These are phyloP conservation scores for Porpolomopsis calyptriformis DNA, from an alignment of 768 basidiomycete species.

Conservation along the genomic window DNA sequence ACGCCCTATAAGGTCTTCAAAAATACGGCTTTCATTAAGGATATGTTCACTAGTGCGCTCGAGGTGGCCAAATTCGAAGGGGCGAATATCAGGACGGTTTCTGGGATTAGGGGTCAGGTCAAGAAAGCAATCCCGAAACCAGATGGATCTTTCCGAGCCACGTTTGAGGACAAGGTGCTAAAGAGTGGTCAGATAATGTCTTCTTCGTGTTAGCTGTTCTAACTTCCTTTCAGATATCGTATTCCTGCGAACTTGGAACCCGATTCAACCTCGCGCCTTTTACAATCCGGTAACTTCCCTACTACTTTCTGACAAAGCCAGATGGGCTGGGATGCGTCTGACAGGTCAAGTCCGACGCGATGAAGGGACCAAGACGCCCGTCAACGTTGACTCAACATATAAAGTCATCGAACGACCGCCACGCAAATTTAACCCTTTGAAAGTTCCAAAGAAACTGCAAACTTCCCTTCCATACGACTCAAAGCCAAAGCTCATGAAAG, in stretches of 20 bases:
- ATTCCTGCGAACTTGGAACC: conserved; percentile 95
- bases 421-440: conserved; percentile 84
- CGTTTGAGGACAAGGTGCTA: conserved; percentile 95
- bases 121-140: conserved; percentile 95
- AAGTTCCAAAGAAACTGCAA: conserved; percentile 84
- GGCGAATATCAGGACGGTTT: conserved; percentile 91
- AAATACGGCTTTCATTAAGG: conserved; percentile 95
- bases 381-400: conserved; percentile 79
- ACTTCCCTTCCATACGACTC: conserved; percentile 83
- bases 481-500: conserved; percentile 76
- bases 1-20: conserved; percentile 96
- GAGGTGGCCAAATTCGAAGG: conserved; percentile 99
- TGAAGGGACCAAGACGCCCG: conserved; percentile 72
- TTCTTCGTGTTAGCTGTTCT: conserved; percentile 1
- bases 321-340: conserved; percentile 91
- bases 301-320: conserved; percentile 68
- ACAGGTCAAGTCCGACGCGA: conserved; percentile 90
- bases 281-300: conserved; percentile 96
- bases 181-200: conserved; percentile 67
- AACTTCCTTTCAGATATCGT: conserved; percentile 59
- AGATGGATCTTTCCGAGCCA: conserved; percentile 90
- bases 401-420: conserved; percentile 67
- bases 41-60: conserved; percentile 89
- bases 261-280: conserved; percentile 87
- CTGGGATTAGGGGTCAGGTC: conserved; percentile 91